A percentile compares a stretch with the other conserved stretches of the same genome.
phyloP scores from a whole-genome alignment of 495 filamentous ascomycete species.

The Aspergillus mulundensis region DNA sequence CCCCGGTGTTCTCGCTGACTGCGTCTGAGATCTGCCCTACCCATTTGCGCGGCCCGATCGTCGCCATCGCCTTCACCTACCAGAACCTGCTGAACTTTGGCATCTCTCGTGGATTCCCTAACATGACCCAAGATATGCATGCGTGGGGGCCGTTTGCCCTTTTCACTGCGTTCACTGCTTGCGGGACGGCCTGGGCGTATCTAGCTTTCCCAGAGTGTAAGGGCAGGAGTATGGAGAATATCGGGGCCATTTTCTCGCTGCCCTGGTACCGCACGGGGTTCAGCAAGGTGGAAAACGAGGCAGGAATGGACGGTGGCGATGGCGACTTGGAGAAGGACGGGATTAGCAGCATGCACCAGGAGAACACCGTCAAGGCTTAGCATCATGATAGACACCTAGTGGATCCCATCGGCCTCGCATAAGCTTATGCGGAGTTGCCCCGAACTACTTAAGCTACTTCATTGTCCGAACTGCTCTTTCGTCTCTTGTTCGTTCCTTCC shows the following conservation, averaged over 20 bases:
- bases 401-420: constrained; percentile 5
- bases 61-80: constrained; percentile 21
- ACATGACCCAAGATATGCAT: constrained; percentile 20
- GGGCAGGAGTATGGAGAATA: constrained; percentile 21
- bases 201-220: constrained; percentile 24
- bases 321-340: constrained; percentile 12
- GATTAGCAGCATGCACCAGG: background rate
- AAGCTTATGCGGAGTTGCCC: constrained; percentile 3
- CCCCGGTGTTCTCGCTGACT: constrained; percentile 21
- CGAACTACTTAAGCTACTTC: background rate
- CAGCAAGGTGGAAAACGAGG: background rate
- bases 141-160: constrained; percentile 23
- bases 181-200: constrained; percentile 19
- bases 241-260: constrained; percentile 14
- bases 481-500: background rate
- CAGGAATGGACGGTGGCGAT: background rate
- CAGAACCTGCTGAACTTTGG: constrained; percentile 26
- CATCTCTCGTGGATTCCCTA: constrained; percentile 20
- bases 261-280: constrained; percentile 22
- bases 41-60: constrained; percentile 14
- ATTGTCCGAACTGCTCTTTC: background rate
- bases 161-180: constrained; percentile 15
- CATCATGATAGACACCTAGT: background rate
- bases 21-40: constrained; percentile 24
- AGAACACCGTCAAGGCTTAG: background rate